Evolutionary conservation across 768 basidiomycete species (phyloP).

Genomic region (Phaeotremella skinneri): DNA sequence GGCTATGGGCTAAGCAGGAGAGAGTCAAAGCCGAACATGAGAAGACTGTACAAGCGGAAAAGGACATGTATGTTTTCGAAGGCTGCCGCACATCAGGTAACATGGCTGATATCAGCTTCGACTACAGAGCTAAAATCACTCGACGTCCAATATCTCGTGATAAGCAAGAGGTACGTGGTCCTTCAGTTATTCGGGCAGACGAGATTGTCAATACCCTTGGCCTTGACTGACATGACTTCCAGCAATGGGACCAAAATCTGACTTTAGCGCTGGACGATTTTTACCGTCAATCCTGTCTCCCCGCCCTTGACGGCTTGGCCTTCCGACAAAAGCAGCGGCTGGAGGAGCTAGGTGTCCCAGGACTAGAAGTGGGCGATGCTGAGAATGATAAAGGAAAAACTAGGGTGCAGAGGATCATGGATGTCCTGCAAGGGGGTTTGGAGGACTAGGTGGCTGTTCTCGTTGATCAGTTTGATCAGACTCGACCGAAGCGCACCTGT

Average conservation of each 20-base stretch:
- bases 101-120: constrained; percentile 1
- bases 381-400: constrained; percentile 16
- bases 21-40: constrained; percentile 43
- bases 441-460: constrained; percentile 23
- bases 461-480: no score
- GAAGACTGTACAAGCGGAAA: constrained; percentile 28
- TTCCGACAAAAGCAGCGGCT: constrained; percentile 26
- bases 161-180: constrained; percentile 30
- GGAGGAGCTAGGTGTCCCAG: constrained; percentile 38
- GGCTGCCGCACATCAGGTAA: neutral
- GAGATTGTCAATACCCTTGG: neutral
- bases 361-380: constrained; percentile 24
- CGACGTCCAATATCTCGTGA: constrained; percentile 26
- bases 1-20: constrained; percentile 43
- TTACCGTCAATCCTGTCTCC: constrained; percentile 28
- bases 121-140: constrained; percentile 30
- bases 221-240: neutral
- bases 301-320: constrained; percentile 33
- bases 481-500: no score
- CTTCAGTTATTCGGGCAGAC: neutral
- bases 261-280: constrained; percentile 16
- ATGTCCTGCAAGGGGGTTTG: constrained; percentile 36
- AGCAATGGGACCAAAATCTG: constrained; percentile 32
- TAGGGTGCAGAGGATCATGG: constrained; percentile 39
- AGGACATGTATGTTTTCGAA: constrained; percentile 35